Evolutionary conservation across 2,329 filamentous ascomycete genomes (phyloP), one percentile per base, ranked within the genome.

Genomic region (Trichoderma arundinaceum): DNA sequence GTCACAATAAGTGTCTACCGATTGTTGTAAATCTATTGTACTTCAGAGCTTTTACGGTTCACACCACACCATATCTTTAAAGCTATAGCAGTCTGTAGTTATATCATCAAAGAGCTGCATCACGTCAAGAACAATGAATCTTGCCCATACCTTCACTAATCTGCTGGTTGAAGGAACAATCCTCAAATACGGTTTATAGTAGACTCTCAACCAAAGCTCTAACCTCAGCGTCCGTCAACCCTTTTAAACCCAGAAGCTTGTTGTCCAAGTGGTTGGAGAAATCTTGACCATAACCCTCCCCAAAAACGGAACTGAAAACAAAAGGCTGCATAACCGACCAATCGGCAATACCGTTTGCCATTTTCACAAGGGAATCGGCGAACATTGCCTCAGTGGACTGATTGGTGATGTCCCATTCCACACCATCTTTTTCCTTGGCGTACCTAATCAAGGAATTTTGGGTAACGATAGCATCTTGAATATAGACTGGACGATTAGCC

Each of bases 391-490:
- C 48, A 12, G 58, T 62, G n/a, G 35, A 52, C 17, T 33, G 32
- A 4, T 62, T 7, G 4, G 22, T 52, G 9, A 62, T 33, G 3
- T 52, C 13, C 58, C 48, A 62, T 53, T 41, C 35, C 10, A 41
- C n/a, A 2, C 48, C 19, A 10, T 62, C 58, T 3, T 43, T 52
- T 13, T 62, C 38, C 32, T 43, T 41, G 7, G 48, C 58, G 7
- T 53, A 62, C 4, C 15, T 15, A 8, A 62, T 53, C 2, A 62
- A 15, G 15, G n/a, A 10, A 4, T 62, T 62, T 22, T 61, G 58
- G 7, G 58, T 62, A 33, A 62, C 28, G 4, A 44, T 48, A 10
- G 48, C 48, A 15, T 62, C 58, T 4, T 62, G 58, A 7, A 62
- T 53, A 7, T 52, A 53, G 4, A 62, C 38, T 7, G 58, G 46